Base-by-base conservation (phyloP, 106 monocot species). In the Triglochin maritima region DNA sequence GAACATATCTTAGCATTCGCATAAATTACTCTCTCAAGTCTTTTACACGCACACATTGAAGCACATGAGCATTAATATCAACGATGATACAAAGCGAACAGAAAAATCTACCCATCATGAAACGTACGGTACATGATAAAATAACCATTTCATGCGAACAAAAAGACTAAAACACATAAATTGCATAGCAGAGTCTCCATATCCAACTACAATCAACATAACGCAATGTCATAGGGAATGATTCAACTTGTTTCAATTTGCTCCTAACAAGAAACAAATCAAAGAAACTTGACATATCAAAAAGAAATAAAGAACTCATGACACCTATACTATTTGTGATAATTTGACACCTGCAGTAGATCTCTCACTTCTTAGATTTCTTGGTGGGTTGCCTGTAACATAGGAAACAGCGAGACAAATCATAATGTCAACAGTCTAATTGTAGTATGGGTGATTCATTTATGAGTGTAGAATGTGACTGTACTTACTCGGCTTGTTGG, bases 321-420 rank as follows among this genome's bases (percentile, higher is more conserved):
- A 62, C 43, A 4, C 9, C 6, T 7, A 11, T 62, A 62, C 4
- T 42, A 8, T 45, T 11, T 44, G 55, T 6, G 59, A 46, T 62
- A 9, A 3, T 45, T 9, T 62, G 62, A 12, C 46, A 45, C 45
- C 41, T 45, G 44, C 15, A 7, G 44, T 14, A 7, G 49, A 17
- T 16, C 49, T 46, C 15, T 67, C 56, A 69, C 68, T 69, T 69
- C 56, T 69, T 69, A 4, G 68, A 43, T 15, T 69, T 69, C 68
- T 69, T 69, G 46, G 56, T 56, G 55, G 41, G 29, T 29, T 29
- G 44, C 56, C 68, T 69, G 68, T n/a, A 45, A 56, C 44, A 57
- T 4, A 69, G 5, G 10, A 50, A 15, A 66, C 8, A 12, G 50
- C 5, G 8, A 29, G 17, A 9, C 11, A 52, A 5, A 58, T 16